Base-by-base conservation (phyloP, 768 basidiomycete genomes). In the Grammothele lineata region DNA sequence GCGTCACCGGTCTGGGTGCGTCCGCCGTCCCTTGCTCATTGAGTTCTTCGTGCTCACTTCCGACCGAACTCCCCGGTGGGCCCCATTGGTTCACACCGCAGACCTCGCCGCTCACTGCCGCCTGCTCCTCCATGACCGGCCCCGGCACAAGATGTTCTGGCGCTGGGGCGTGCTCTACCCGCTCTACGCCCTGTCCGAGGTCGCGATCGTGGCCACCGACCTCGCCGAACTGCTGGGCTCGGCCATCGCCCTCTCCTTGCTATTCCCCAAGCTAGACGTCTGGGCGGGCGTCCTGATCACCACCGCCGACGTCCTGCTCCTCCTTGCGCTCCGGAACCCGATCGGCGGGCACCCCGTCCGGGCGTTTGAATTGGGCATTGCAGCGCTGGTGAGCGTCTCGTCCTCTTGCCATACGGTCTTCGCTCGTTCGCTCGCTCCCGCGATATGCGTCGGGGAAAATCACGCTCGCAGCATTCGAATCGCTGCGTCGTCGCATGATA, bases 1-100 rank as follows among this genome's bases (percentile, higher is more conserved):
- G 81, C 47, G 85, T 90, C n/a, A 90, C 87, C 1, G 87, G 87
- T 5, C 72, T 87, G n/a, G 85, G 86, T 87, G 62, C 62, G 68
- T 63, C n/a, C 37, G 25, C 17, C 45, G 23, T 10, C 14, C 17
- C n/a, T n/a, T n/a, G n/a, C n/a, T n/a, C n/a, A n/a, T n/a, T n/a
- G n/a, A n/a, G n/a, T n/a, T n/a, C n/a, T n/a, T n/a, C n/a, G 14
- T 30, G 27, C 27, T 7, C 27, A 30, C 8, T 14, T 30, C 7
- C 8, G 14, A 7, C 14, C 27, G 8, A 30, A 14, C 27, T 7
- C 8, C 14, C 27, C 27, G 10, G 17, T n/a, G 9, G 35, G 39
- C 18, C 21, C 6, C 35, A 21, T 36, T 48, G 19, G 25, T 15
- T 4, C 32, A 7, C 27, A 8, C 9, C n/a, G 2, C 5, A 69